Conservation (phyloP, 495 filamentous ascomycete genomes). For the Pseudomonodictys pantanalensis region DNA sequence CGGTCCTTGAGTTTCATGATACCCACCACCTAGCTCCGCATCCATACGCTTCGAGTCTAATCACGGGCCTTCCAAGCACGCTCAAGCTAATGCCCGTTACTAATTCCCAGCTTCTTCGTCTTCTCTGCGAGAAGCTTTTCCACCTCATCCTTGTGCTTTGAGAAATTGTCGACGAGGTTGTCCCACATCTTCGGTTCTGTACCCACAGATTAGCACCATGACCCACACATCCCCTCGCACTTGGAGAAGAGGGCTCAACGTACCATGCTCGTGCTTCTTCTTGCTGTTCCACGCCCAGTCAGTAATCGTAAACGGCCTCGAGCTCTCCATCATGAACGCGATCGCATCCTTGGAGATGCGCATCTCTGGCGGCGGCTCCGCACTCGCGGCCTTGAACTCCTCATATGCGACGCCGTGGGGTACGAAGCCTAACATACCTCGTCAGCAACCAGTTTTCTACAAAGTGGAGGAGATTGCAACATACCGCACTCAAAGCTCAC, state of each 20-base stretch:
- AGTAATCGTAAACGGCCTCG: slow-evolving; percentile 51
- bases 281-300: slow-evolving; percentile 53
- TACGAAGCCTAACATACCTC: no score
- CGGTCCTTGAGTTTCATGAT: no score
- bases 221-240: neutral
- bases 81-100: slow-evolving; percentile 12
- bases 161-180: slow-evolving; percentile 52
- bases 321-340: slow-evolving; percentile 62
- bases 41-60: no score
- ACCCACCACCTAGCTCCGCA: no score
- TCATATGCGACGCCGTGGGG: slow-evolving; percentile 61
- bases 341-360: slow-evolving; percentile 51
- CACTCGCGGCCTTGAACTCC: slow-evolving; percentile 61
- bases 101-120: slow-evolving; percentile 14
- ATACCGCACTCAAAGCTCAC: slow-evolving; percentile 58
- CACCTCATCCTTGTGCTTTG: slow-evolving; percentile 46
- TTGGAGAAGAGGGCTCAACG: slow-evolving; percentile 39
- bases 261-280: slow-evolving; percentile 58
- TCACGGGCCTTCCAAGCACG: no score
- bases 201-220: slow-evolving; percentile 4
- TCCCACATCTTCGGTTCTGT: no score
- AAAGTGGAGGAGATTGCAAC: no score
- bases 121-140: slow-evolving; percentile 42
- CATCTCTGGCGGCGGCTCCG: slow-evolving; percentile 45
- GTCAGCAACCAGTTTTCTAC: no score